Evolutionary conservation across 2,329 filamentous ascomycete species (phyloP).

Genomic region (Eurotiales sp.): DNA sequence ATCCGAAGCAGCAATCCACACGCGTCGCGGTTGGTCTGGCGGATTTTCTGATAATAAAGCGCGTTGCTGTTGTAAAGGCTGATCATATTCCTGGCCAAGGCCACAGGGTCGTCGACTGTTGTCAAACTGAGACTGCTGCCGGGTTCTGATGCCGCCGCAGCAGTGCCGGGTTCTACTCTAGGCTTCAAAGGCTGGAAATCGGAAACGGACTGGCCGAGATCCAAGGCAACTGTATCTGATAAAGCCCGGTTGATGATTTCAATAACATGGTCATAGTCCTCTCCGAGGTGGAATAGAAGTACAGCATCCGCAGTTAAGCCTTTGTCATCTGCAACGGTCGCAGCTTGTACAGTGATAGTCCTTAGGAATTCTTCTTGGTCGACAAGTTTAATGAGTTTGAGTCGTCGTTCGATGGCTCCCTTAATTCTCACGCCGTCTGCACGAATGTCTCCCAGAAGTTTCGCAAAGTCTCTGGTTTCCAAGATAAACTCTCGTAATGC

Average conservation of each 20-base stretch:
- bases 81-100: constrained; percentile 61
- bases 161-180: constrained; percentile 44
- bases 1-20: constrained; percentile 59
- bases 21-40: constrained; percentile 54
- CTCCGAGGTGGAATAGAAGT: constrained; percentile 87
- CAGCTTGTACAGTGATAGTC: constrained; percentile 89
- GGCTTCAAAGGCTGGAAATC: constrained; percentile 78
- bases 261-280: constrained; percentile 93
- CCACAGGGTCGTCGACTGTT: constrained; percentile 63
- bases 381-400: constrained; percentile 72
- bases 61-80: constrained; percentile 59
- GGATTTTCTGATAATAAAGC: constrained; percentile 59
- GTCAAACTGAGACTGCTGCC: constrained; percentile 57
- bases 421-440: constrained; percentile 79
- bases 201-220: constrained; percentile 76
- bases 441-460: constrained; percentile 85
- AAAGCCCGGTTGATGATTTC: constrained; percentile 83
- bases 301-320: constrained; percentile 92
- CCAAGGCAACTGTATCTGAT: constrained; percentile 81
- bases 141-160: constrained; percentile 17
- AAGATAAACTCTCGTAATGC: constrained; percentile 89
- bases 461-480: constrained; percentile 95
- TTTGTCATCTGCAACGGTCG: constrained; percentile 88
- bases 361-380: constrained; percentile 82
- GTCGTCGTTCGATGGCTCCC: constrained; percentile 82